Evolutionary conservation across 768 basidiomycete genomes (phyloP), one percentile per base, ranked within the genome.

Genomic region (Ramaria sp.): DNA sequence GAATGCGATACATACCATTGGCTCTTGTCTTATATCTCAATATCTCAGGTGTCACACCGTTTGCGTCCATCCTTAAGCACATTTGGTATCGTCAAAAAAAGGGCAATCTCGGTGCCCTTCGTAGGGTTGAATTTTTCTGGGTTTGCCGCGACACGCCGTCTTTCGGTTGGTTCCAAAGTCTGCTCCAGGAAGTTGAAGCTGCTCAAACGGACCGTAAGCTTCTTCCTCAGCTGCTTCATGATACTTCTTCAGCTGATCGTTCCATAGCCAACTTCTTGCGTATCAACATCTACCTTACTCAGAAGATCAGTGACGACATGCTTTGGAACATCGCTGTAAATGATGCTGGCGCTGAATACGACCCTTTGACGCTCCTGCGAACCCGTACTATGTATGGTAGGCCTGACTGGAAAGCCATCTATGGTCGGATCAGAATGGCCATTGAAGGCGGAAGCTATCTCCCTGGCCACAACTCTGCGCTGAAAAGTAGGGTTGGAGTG

Each of bases 141-240:
- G 78, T 90, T 59, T 88, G 85, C 66, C 84, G 88, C 65, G 88
- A 93, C 60, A 82, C 87, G n/a, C 89, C 89, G n/a, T 88, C 88
- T n/a, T 92, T 96, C 63, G 92, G 90, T 61, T 96, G 93, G 93
- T 95, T 97, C 79, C 89, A 94, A 67, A 82, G 78, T 57, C 71
- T 96, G 50, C 74, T 96, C 57, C 84, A 85, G 63, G 84, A 92
- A 65, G 83, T 96, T 44, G 93, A 96, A 66, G 81, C 80, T 48
- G 85, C 88, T 43, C 91, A 93, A 64, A 81, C 82, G 34, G 88
- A 93, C 73, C 87, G 90, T 91, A 64, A 74, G 88, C 61, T 3
- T 10, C 28, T 9, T 30, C 24, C 1, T 25, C 45, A 15, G 16
- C 20, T 24, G 5, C 44, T 60, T 66, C 47, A 63, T 25, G 53